Evolutionary conservation across 1,284 basidiomycete genomes (phyloP), one percentile per base, ranked within the genome.

Genomic region (Apiotrichum domesticum): DNA sequence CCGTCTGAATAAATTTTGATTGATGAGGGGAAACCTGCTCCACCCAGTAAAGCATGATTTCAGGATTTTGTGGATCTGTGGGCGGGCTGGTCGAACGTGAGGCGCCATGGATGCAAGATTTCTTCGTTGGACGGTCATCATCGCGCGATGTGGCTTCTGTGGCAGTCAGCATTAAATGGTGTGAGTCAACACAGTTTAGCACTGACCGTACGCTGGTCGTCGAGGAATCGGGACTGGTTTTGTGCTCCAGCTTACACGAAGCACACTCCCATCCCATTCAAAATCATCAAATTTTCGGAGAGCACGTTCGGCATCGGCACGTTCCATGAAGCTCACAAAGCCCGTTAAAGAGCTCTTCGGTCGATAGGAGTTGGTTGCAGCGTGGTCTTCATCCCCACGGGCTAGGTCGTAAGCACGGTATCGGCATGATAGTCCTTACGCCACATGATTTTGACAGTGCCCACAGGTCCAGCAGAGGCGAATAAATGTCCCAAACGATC

Each of bases 261-360:
- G 77, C 32, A 88, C 73, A 41, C 81, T 87, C 0, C 91, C 93
- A 56, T 87, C 88, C 93, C 93, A 98, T 50, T 92, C 88, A 58
- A 86, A 85, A 0, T 93, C 93, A 66, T 98, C 94, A 51, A 89
- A 83, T 68, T 94, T 87, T 29, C 86, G 84, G 15, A 95, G 79
- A 2, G 93, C 94, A 40, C 76, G 78, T 70, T 98, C 93, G 2
- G 96, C 95, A 68, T 95, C 91, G 58, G 83, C 83, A 39, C 95
- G 83, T 60, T 85, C 87, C 91, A 98, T 96, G 76, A 87, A 98
- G 0, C 92, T 89, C 3, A 98, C 94, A 67, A 98, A 98, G 0
- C 94, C 95, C 60, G 88, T 90, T 41, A 97, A 79, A 10, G 89
- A 89, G 8, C 83, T 45, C 84, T 77, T 87, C 84, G 58, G 80